phyloP scores from a whole-genome alignment of 192 early-diverging fungal genomes.

The Podochytrium sp. region DNA sequence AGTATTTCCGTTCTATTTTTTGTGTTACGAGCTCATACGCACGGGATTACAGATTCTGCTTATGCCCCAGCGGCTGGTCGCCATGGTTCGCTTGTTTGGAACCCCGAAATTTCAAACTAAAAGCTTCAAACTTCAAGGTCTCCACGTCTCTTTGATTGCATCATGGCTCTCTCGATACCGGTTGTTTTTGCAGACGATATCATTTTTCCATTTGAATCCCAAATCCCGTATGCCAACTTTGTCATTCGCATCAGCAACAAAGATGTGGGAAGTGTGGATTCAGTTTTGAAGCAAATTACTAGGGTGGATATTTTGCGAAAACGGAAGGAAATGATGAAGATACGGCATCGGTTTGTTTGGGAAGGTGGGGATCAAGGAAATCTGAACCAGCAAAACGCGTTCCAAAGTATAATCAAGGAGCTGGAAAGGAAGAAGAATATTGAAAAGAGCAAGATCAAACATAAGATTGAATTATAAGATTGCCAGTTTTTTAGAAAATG shows the following conservation, averaged over 20 bases:
- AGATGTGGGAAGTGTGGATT: slow-evolving; percentile 23
- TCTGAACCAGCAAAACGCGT: background rate
- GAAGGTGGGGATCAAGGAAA: slow-evolving; percentile 1
- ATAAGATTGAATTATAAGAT: background rate
- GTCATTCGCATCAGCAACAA: slow-evolving; percentile 15
- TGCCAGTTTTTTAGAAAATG: background rate
- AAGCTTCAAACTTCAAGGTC: background rate
- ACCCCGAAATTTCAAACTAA: background rate
- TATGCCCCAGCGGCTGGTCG: slow-evolving; percentile 38
- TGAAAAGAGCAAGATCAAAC: no score
- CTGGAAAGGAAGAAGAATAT: background rate
- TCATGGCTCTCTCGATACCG: slow-evolving; percentile 37
- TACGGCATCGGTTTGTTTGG: slow-evolving; percentile 29
- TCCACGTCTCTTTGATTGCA: slow-evolving; percentile 36
- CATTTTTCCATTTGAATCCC: slow-evolving; percentile 31
- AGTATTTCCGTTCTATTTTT: background rate
- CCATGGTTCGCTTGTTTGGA: slow-evolving; percentile 23
- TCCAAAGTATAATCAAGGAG: background rate
- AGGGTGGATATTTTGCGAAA: background rate
- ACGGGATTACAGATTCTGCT: slow-evolving; percentile 27
- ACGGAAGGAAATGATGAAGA: background rate
- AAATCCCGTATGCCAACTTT: slow-evolving; percentile 33
- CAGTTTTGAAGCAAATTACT: background rate
- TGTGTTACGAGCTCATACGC: no score
- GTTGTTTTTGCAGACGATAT: slow-evolving; percentile 39